Base-by-base conservation (phyloP, 1,139 yeast genomes). In the Yamadazyma siamensis region DNA sequence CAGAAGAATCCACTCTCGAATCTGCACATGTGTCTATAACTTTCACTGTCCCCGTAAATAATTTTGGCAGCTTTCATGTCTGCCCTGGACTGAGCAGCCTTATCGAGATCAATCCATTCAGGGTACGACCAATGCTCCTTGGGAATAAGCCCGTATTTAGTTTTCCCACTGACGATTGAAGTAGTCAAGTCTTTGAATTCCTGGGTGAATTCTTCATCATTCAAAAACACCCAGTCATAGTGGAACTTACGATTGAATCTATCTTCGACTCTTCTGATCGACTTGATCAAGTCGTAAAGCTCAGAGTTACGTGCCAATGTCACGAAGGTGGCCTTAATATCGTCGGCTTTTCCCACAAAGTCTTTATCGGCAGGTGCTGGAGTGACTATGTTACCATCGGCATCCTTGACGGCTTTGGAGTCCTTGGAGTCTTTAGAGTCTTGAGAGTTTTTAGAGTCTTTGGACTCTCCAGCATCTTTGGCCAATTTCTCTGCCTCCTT, bases 211-310 rank as follows among this genome's bases (percentile, higher is more conserved):
- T 63, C 71, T 40, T 71, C 81, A 42, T 82, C 81, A 55, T 82
- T 82, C 37, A 83, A 62, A 50, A 84, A 84, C 9, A 83, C 83
- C 94, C 94, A 84, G 52, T 83, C 91, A 52, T 84, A 84, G 47
- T 79, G 66, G 59, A 57, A 83, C 36, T 74, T 66, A 24, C 61
- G 52, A 60, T 84, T 84, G 64, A 83, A 84, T 27, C 88, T 64
- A 50, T 80, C 86, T 56, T 84, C 91, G 33, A 81, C 63, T 21
- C 75, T 65, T 35, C 88, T 65, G 61, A 84, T 82, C 2, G 89
- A 70, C 41, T 68, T 64, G 33, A 82, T 58, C 10, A 87, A 82
- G 3, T 75, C 78, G 27, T 64, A 68, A 20, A 84, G 55, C 53
- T 84, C 95, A 40, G 63, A 56, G 52, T 84, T 84, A 51, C 82